Evolutionary conservation across 106 monocot species (phyloP).

Genomic region (Phalaenopsis equestris): DNA sequence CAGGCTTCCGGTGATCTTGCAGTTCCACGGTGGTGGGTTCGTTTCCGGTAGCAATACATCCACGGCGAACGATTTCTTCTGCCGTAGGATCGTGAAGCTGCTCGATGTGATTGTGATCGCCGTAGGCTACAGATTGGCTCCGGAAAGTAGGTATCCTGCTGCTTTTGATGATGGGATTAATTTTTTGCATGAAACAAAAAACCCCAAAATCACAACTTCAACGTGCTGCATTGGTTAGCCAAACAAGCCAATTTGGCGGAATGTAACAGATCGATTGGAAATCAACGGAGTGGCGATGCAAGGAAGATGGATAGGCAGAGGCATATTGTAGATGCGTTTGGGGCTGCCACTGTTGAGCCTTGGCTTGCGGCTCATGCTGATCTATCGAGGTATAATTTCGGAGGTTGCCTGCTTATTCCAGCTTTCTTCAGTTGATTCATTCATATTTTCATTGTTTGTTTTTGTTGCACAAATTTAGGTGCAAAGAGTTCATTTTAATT

Average conservation of each 20-base stretch:
- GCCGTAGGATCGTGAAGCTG: slow-evolving; percentile 62
- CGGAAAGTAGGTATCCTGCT: slow-evolving; percentile 84
- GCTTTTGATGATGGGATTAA: slow-evolving; percentile 90
- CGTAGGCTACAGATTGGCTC: slow-evolving; percentile 84
- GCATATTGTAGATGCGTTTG: slow-evolving; percentile 61
- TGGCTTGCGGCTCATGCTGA: slow-evolving; percentile 92
- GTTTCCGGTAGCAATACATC: slow-evolving; percentile 64
- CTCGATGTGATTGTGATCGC: slow-evolving; percentile 85
- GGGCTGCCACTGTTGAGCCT: slow-evolving; percentile 69
- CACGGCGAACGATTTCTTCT: slow-evolving; percentile 77
- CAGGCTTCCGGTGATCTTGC: slow-evolving; percentile 65
- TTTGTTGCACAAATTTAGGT: background rate
- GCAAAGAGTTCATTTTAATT: too few relatives aligned
- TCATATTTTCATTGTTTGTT: slow-evolving; percentile 1
- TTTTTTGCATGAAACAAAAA: too few relatives aligned
- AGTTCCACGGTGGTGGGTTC: slow-evolving; percentile 90
- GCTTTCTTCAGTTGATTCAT: background rate
- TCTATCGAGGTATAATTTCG: slow-evolving; percentile 53
- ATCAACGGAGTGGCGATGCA: slow-evolving; percentile 12
- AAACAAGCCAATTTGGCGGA: slow-evolving; percentile 89
- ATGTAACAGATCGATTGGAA: slow-evolving; percentile 39
- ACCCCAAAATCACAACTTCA: too few relatives aligned
- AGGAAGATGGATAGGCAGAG: slow-evolving; percentile 21
- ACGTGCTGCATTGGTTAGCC: slow-evolving; percentile 70
- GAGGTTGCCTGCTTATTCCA: slow-evolving; percentile 2